Evolutionary conservation across 2,329 filamentous ascomycete species (phyloP).

Genomic region (Diplocarpon mali): DNA sequence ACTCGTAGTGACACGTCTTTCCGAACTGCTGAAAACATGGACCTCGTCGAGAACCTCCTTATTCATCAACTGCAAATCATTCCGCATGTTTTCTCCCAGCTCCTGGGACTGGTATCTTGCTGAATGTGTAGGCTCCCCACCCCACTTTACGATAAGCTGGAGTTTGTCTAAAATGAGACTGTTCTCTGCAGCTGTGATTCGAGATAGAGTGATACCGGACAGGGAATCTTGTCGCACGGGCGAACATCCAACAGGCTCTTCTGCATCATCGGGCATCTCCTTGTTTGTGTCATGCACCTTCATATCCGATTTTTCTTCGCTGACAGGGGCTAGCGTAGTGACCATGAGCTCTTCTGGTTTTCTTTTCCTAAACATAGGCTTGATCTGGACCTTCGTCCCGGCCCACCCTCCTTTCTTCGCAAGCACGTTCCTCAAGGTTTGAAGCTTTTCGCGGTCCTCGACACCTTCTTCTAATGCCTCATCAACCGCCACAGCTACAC

Average conservation of each 20-base stretch:
- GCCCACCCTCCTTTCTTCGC: constrained; percentile 89
- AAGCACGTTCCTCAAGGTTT: constrained; percentile 71
- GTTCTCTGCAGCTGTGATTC: constrained; percentile 87
- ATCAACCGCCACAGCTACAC: constrained; percentile 81
- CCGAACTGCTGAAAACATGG: constrained; percentile 89
- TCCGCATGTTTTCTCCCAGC: constrained; percentile 88
- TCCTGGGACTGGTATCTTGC: constrained; percentile 94
- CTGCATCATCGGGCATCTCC: constrained; percentile 7
- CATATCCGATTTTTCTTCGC: constrained; percentile 11
- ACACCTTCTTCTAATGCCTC: constrained; percentile 65
- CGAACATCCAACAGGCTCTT: constrained; percentile 31
- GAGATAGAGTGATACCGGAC: constrained; percentile 82
- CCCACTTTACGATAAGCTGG: constrained; percentile 98
- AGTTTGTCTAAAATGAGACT: constrained; percentile 90
- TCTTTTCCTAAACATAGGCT: constrained; percentile 95
- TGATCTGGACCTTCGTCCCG: constrained; percentile 97
- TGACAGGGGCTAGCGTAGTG: constrained; percentile 3
- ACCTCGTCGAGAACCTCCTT: constrained; percentile 86
- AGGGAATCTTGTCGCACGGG: constrained; percentile 70
- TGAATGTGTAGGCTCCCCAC: constrained; percentile 93
- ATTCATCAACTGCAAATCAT: constrained; percentile 88
- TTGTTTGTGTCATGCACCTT: neutral
- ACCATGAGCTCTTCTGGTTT: constrained; percentile 47
- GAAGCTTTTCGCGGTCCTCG: constrained; percentile 82
- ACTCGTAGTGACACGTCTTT: constrained; percentile 86